Conservation (phyloP, 805 yeast genomes). For the Ogataea paradorogensis region DNA sequence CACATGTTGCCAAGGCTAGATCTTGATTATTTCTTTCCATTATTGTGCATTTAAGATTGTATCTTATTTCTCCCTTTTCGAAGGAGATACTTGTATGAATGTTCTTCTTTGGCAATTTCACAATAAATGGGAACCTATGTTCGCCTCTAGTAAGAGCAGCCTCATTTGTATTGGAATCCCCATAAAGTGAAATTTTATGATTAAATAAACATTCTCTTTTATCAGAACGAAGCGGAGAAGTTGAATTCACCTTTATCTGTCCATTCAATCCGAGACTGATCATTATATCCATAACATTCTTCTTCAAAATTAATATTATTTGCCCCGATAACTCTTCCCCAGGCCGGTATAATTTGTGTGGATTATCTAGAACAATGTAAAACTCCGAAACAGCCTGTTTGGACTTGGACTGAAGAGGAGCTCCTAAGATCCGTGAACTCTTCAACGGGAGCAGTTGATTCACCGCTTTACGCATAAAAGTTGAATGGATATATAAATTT, state of each 20-base stretch:
- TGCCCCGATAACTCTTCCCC: conserved; percentile 73
- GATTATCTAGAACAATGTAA: conserved; percentile 66
- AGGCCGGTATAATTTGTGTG: conserved; percentile 76
- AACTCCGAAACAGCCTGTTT: conserved; percentile 50
- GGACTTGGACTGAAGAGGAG: conserved; percentile 20
- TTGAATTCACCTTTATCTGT: conserved; percentile 51
- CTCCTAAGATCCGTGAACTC: conserved; percentile 21
- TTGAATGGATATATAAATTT: background rate
- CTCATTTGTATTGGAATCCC: conserved; percentile 32
- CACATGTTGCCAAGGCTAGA: conserved; percentile 43
- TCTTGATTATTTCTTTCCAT: conserved; percentile 22
- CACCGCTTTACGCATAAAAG: conserved; percentile 49
- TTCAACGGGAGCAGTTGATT: conserved; percentile 40
- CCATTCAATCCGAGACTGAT: conserved; percentile 57
- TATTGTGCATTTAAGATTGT: conserved; percentile 44
- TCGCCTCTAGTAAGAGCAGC: conserved; percentile 67
- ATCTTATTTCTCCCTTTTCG: conserved; percentile 80
- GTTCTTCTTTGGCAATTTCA: conserved; percentile 72
- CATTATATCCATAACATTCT: conserved; percentile 51
- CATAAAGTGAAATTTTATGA: conserved; percentile 59
- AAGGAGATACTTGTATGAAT: conserved; percentile 74
- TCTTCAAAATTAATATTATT: conserved; percentile 52
- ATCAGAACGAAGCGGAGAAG: conserved; percentile 48
- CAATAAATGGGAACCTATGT: conserved; percentile 83
- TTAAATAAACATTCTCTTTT: conserved; percentile 53